Base-by-base conservation (phyloP, 2,329 filamentous ascomycete genomes). In the Pleomassaria siparia region DNA sequence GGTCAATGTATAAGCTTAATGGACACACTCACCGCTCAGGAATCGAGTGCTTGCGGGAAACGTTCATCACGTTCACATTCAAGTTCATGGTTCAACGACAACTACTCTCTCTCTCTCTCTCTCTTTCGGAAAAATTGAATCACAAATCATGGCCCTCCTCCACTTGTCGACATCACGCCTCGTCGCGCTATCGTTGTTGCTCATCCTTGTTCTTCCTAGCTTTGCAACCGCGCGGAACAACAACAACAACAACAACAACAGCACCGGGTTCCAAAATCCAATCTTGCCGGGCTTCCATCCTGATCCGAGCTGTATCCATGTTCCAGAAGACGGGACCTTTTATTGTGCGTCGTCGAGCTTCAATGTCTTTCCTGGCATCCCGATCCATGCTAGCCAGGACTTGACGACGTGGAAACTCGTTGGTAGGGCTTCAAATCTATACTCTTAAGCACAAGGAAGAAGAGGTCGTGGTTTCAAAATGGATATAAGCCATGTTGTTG, bases 281-380 rank as follows among this genome's bases (percentile, higher is more conserved):
- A 70, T 79, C 4, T 63, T 80, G 3, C 74, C 77, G 3, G 78
- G 78, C 4, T 79, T 74, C 64, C 73, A 79, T 53, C 74, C 77
- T 0, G 77, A 80, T 54, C 78, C 77, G 0, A 74, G 70, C 4
- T 76, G 75, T 39, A 67, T 73, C n/a, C 70, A 72, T 40, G 61
- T 76, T 16, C 55, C 61, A 8, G 62, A 74, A 13, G 59, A 75
- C 26, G 69, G 72, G n/a, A 76, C 72, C 4, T 80, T 79, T 56
- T 80, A 77, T 60, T 80, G 76, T 51, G 75, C 72, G 2, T 76
- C 76, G 0, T 80, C 78, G 0, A 79, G 75, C 1, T 82, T 81
- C 54, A 74, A 76, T 44, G 68, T 72, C 0, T 81, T 80, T 53
- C 79, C 79, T 0, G 79, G 78, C 0, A 63, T 81, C 4, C 78